Conservation (phyloP, 1,284 basidiomycete species). For the Ganoderma meredithae region DNA sequence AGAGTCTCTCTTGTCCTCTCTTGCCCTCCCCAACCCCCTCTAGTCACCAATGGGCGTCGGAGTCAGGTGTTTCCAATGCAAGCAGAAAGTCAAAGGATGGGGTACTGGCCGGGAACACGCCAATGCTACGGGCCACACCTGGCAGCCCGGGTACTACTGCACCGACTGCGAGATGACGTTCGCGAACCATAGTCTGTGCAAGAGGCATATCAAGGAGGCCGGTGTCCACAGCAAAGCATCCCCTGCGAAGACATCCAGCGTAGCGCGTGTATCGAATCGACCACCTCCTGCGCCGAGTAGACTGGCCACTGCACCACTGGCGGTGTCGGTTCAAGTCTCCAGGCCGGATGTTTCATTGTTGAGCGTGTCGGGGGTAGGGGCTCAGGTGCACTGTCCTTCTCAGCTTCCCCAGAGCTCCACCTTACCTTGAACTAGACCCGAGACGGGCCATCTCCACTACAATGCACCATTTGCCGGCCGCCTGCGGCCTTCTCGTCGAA, state of each 20-base stretch:
- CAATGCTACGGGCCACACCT: not conserved
- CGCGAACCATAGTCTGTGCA: not conserved
- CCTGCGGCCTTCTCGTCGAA: not conserved
- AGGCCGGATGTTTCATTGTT: not conserved
- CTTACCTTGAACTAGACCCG: not conserved
- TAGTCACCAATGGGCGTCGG: slow-evolving; percentile 4
- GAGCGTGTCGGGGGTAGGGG: not conserved
- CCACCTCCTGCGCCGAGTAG: not conserved
- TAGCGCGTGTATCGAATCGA: not conserved
- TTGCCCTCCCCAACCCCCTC: not conserved
- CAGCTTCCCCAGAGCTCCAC: not conserved
- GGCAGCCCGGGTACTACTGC: slow-evolving; percentile 14
- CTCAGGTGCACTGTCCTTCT: not conserved
- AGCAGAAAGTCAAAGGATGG: not conserved
- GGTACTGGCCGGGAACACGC: slow-evolving; percentile 2
- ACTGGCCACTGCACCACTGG: not conserved
- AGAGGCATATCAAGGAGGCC: slow-evolving; percentile 1
- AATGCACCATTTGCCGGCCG: not conserved
- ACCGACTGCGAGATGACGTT: slow-evolving; percentile 12
- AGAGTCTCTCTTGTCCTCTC: not conserved
- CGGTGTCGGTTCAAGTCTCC: not conserved
- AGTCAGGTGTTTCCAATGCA: slow-evolving; percentile 20
- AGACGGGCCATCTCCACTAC: too few relatives aligned
- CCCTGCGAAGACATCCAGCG: not conserved
- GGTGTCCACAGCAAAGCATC: not conserved